Conservation (phyloP, 2,329 filamentous ascomycete species). For the Dactylellina cionopaga region DNA sequence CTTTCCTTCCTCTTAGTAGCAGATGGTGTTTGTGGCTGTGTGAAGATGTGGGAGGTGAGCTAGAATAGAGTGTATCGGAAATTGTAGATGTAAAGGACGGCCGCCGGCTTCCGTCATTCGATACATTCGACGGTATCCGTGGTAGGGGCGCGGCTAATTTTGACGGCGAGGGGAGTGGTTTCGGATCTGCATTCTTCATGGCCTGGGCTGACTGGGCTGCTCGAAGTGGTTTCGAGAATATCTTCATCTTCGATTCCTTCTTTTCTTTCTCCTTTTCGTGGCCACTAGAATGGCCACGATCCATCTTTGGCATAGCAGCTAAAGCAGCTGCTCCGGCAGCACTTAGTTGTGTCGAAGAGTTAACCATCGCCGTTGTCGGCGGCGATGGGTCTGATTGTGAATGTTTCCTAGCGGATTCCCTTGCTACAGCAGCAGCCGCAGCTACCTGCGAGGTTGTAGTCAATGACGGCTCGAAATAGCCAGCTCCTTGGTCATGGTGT, state of each 20-base stretch:
- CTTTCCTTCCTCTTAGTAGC: conserved; percentile 71
- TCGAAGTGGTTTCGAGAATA: conserved; percentile 71
- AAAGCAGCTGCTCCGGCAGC: conserved; percentile 66
- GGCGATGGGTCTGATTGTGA: conserved; percentile 50
- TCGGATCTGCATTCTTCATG: conserved; percentile 53
- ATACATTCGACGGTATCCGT: conserved; percentile 39
- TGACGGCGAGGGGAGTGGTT: conserved; percentile 49
- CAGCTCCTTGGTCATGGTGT: conserved; percentile 58
- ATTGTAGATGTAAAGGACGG: conserved; percentile 65
- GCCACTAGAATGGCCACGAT: conserved; percentile 46
- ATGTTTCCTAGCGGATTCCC: conserved; percentile 49
- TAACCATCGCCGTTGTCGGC: conserved; percentile 29
- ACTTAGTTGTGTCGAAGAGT: conserved; percentile 37
- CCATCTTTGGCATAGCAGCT: conserved; percentile 70
- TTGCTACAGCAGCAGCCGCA: conserved; percentile 59
- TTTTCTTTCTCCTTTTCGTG: conserved; percentile 67
- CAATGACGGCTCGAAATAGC: conserved; percentile 74
- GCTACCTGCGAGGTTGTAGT: conserved; percentile 64
- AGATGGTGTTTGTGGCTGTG: conserved; percentile 70
- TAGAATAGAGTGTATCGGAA: conserved; percentile 50
- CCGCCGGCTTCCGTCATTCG: conserved; percentile 55
- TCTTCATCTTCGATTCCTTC: conserved; percentile 74
- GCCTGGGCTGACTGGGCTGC: conserved; percentile 40
- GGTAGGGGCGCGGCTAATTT: conserved; percentile 39
- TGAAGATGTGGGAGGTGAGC: conserved; percentile 57